phyloP scores from a whole-genome alignment of 2,329 filamentous ascomycete genomes.

The Hypoxylon sp. region DNA sequence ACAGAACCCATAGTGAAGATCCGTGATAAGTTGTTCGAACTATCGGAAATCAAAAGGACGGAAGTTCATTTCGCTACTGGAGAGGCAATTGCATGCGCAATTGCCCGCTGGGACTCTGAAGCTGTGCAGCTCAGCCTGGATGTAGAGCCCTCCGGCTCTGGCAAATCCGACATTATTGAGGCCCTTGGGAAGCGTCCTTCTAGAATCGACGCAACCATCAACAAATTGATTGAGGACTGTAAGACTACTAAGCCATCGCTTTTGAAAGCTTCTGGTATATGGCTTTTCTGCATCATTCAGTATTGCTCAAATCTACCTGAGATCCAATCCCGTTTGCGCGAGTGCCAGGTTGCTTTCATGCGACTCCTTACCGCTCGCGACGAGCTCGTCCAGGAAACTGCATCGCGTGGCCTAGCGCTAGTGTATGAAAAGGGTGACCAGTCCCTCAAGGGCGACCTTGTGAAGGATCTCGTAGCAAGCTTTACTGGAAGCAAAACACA shows the following conservation, averaged over 20 bases:
- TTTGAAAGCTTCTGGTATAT: conserved; percentile 93
- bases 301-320: conserved; percentile 85
- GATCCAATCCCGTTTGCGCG: conserved; percentile 80
- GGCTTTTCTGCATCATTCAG: conserved; percentile 92
- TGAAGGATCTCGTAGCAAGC: conserved; percentile 87
- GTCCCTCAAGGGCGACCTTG: conserved; percentile 83
- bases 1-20: conserved; percentile 67
- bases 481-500: conserved; percentile 84
- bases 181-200: conserved; percentile 58
- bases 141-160: conserved; percentile 70
- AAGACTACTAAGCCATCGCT: conserved; percentile 89
- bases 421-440: conserved; percentile 94
- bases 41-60: conserved; percentile 87
- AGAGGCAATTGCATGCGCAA: conserved; percentile 84
- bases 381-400: conserved; percentile 95
- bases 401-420: conserved; percentile 89
- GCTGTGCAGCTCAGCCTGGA: conserved; percentile 82
- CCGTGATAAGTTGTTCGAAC: conserved; percentile 76
- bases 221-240: conserved; percentile 83
- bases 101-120: conserved; percentile 86
- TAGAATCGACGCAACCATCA: conserved; percentile 69
- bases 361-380: conserved; percentile 88
- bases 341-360: conserved; percentile 91
- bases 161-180: conserved; percentile 53
- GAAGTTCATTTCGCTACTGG: conserved; percentile 94